These are phyloP conservation scores for Arctium minus DNA, from an alignment of 129 eudicot species.

Conservation along the genomic window DNA sequence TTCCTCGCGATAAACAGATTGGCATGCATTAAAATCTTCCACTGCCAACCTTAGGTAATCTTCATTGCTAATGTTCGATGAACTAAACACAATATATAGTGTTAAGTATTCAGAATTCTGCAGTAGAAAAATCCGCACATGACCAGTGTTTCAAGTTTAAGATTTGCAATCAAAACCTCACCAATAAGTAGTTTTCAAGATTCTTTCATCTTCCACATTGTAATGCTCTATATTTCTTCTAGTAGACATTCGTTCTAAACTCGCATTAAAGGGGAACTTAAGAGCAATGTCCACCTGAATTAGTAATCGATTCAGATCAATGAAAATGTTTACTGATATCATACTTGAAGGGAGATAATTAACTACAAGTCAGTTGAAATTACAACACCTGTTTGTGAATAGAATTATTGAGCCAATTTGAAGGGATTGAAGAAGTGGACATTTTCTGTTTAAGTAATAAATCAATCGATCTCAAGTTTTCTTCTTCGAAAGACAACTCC, in stretches of 20 bases:
- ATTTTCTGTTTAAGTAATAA: slow-evolving; percentile 39
- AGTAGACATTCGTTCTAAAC: slow-evolving; percentile 45
- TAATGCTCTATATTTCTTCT: slow-evolving; percentile 55
- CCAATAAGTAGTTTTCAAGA: slow-evolving; percentile 56
- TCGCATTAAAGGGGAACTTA: slow-evolving; percentile 43
- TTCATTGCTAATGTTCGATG: slow-evolving; percentile 39
- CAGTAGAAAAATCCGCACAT: background rate
- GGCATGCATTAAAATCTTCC: slow-evolving; percentile 57
- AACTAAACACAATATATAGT: slow-evolving; percentile 28
- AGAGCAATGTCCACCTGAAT: slow-evolving; percentile 48
- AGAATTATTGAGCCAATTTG: slow-evolving; percentile 19
- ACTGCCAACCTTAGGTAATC: slow-evolving; percentile 50
- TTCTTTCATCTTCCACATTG: slow-evolving; percentile 31
- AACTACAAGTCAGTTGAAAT: background rate
- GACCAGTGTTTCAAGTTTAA: background rate
- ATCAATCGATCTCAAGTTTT: slow-evolving; percentile 25
- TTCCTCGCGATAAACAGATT: slow-evolving; percentile 45
- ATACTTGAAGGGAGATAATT: background rate
- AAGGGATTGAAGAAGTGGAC: slow-evolving; percentile 8
- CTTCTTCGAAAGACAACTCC: slow-evolving; percentile 37
- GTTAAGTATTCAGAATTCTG: background rate
- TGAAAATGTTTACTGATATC: background rate
- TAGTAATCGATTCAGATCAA: background rate
- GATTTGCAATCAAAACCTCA: slow-evolving; percentile 9
- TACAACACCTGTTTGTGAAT: slow-evolving; percentile 39